A percentile compares a stretch with the other conserved stretches of the same genome.
These are phyloP conservation scores for Fusarium xyrophilum DNA, from an alignment of 2,329 filamentous ascomycete genomes.

Conservation along the genomic window DNA sequence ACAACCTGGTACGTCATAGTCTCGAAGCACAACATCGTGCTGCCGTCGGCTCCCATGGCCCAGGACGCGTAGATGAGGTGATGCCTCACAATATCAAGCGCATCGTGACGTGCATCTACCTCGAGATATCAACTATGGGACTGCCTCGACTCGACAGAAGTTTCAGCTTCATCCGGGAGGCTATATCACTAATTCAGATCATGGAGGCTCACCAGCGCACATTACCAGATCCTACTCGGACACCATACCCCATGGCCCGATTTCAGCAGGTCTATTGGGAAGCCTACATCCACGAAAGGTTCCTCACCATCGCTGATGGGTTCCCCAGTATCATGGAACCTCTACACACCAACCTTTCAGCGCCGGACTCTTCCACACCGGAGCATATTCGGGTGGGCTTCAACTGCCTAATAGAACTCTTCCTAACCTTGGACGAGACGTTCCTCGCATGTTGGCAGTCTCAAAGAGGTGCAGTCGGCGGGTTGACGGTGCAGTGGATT, in stretches of 20 bases:
- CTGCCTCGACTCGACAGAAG: constrained; percentile 56
- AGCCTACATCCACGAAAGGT: constrained; percentile 63
- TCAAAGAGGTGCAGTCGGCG: constrained; percentile 40
- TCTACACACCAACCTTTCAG: constrained; percentile 43
- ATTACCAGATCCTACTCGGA: constrained; percentile 22
- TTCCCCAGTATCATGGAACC: constrained; percentile 49
- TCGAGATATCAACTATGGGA: constrained; percentile 60
- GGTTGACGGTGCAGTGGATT: constrained; percentile 49
- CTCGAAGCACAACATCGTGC: constrained; percentile 41
- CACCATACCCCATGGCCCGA: constrained; percentile 23
- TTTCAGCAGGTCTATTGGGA: constrained; percentile 62
- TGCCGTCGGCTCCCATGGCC: constrained; percentile 43
- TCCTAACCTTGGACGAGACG: constrained; percentile 49
- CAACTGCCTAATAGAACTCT: constrained; percentile 48
- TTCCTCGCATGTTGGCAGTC: constrained; percentile 49
- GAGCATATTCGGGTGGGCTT: constrained; percentile 49
- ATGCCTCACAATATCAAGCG: constrained; percentile 51
- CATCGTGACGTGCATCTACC: constrained; percentile 59
- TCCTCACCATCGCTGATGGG: constrained; percentile 59
- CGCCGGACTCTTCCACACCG: constrained; percentile 46
- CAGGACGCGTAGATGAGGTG: constrained; percentile 49
- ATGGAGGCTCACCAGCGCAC: constrained; percentile 30
- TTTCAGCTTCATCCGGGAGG: constrained; percentile 59
- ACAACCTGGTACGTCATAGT: constrained; percentile 36
- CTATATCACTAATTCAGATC: constrained; percentile 48